These are phyloP conservation scores for Ceriops decandra DNA, from an alignment of 345 rosid genomes.

Conservation along the genomic window DNA sequence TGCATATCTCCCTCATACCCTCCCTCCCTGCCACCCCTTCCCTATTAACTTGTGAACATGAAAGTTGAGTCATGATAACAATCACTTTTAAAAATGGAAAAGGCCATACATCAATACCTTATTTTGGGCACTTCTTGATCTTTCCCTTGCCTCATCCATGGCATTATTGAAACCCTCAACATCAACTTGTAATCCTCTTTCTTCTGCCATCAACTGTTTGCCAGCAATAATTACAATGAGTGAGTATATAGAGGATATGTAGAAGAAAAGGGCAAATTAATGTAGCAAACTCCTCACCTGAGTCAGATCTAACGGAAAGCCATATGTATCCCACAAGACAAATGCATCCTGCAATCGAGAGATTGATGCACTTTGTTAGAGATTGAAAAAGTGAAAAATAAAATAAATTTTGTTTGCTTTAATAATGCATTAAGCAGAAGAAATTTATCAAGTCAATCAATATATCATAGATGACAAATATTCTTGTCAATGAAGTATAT, in stretches of 20 bases:
- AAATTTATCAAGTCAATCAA: not conserved
- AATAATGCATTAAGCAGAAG: conserved; percentile 1
- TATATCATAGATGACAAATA: not conserved
- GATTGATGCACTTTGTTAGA: not conserved
- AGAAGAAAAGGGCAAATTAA: conserved; percentile 1
- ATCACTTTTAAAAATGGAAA: not conserved
- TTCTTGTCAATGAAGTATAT: not conserved
- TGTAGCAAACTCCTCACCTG: conserved; percentile 46
- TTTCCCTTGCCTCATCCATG: conserved; percentile 90
- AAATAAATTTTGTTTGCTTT: not conserved
- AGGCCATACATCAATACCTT: conserved; percentile 41
- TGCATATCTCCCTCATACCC: too few species aligned
- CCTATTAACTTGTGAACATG: too few species aligned
- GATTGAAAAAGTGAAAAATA: not conserved
- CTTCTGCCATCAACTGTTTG: conserved; percentile 88
- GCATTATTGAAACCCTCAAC: conserved; percentile 71
- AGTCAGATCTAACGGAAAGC: conserved; percentile 93
- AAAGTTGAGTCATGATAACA: too few species aligned
- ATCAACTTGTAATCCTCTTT: conserved; percentile 81
- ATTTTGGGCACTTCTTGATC: conserved; percentile 85
- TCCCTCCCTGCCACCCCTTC: too few species aligned
- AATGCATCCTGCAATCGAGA: conserved; percentile 76
- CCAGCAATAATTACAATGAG: conserved; percentile 10
- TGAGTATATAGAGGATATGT: conserved; percentile 5
- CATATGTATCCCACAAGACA: conserved; percentile 93